Percentiles rank a stretch among this genome's conserved stretches.
Conservation (phyloP, 2,329 filamentous ascomycete genomes). For the Sporothrix schenckii region DNA sequence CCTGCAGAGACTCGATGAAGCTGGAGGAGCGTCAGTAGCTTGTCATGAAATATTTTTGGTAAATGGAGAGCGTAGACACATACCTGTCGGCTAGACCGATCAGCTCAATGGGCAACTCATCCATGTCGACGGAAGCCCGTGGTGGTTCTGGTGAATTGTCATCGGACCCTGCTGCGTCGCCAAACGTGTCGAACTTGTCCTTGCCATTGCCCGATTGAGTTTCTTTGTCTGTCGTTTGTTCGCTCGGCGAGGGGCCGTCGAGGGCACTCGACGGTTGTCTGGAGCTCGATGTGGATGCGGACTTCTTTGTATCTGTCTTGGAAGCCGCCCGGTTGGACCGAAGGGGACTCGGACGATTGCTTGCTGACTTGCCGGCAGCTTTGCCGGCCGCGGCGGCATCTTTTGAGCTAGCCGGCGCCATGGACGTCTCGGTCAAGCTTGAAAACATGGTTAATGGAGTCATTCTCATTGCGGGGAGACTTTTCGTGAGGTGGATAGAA, state of each 20-base stretch:
- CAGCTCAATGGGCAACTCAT: conserved; percentile 92
- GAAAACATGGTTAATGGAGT: conserved; percentile 39
- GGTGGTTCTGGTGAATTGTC: conserved; percentile 51
- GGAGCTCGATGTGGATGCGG: background rate
- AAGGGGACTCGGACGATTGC: conserved; percentile 39
- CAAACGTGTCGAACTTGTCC: conserved; percentile 53
- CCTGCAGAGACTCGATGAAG: conserved; percentile 87
- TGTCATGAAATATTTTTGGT: background rate
- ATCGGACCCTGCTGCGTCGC: conserved; percentile 46
- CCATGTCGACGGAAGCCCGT: conserved; percentile 69
- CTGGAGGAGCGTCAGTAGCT: conserved; percentile 48
- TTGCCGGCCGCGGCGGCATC: conserved; percentile 35
- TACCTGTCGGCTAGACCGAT: conserved; percentile 87
- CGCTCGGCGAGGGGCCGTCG: conserved; percentile 35
- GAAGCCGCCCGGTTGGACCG: conserved; percentile 41
- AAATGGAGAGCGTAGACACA: conserved; percentile 26
- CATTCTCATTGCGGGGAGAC: background rate
- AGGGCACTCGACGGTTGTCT: conserved; percentile 35
- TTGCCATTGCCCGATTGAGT: conserved; percentile 36
- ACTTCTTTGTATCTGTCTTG: conserved; percentile 32
- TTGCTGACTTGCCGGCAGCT: conserved; percentile 17
- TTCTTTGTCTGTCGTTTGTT: background rate
- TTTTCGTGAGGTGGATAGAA: background rate
- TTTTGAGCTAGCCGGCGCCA: conserved; percentile 39
- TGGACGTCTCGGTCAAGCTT: conserved; percentile 41